Conservation (phyloP, 768 basidiomycete genomes). For the Lactifluus piperatus region DNA sequence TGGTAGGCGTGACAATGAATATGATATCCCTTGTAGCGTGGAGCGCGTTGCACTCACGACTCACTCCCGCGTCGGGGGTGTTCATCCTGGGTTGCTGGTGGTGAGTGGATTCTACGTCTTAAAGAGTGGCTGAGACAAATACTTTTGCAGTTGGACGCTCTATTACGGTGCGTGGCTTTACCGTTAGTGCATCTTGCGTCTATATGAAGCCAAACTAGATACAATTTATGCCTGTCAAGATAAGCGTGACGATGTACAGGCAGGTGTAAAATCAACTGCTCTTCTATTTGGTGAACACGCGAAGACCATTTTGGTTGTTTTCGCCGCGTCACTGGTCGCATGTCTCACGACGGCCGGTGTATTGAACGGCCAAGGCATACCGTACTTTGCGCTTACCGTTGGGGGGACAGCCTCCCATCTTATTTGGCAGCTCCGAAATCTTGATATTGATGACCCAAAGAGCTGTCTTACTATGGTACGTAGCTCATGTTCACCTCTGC, state of each 20-base stretch:
- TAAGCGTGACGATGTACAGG: constrained; percentile 46
- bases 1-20: constrained; percentile 19
- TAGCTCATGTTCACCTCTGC: neutral
- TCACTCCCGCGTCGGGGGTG: neutral
- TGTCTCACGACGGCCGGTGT: constrained; percentile 24
- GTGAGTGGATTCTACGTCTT: neutral
- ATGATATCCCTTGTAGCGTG: constrained; percentile 19
- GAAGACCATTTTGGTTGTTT: constrained; percentile 35
- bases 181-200: too few relatives aligned
- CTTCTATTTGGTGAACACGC: constrained; percentile 45
- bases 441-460: constrained; percentile 4
- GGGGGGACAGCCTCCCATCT: constrained; percentile 3
- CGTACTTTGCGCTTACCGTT: constrained; percentile 7
- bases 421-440: constrained; percentile 1
- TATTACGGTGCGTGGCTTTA: constrained; percentile 15
- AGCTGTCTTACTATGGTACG: constrained; percentile 3
- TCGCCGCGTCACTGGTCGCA: constrained; percentile 26
- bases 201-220: constrained; percentile 38
- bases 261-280: constrained; percentile 54
- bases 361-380: constrained; percentile 23
- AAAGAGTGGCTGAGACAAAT: neutral
- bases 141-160: constrained; percentile 3
- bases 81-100: neutral
- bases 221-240: constrained; percentile 60
- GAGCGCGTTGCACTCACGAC: neutral